Percentiles rank a stretch among this genome's conserved stretches.
Evolutionary conservation across 2,329 filamentous ascomycete genomes (phyloP).

Genomic region (Sclerotinia nivalis): DNA sequence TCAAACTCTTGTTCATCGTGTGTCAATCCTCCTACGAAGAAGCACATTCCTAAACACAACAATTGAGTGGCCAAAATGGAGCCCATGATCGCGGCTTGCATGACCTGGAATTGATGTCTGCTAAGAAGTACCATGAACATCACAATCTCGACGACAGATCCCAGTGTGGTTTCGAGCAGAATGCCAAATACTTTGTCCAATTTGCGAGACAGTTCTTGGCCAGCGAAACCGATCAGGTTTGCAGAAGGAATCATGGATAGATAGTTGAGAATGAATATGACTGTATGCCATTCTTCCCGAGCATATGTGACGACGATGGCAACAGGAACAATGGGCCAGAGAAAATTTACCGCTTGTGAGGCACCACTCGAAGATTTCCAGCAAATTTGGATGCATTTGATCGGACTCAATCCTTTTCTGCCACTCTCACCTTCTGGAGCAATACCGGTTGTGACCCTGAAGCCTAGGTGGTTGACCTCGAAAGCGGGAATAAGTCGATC

Average conservation of each 20-base stretch:
- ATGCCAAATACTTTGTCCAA: slow-evolving; percentile 71
- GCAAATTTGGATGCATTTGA: slow-evolving; percentile 63
- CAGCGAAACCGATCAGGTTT: slow-evolving; percentile 74
- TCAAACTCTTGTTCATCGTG: slow-evolving; percentile 71
- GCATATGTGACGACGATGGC: slow-evolving; percentile 65
- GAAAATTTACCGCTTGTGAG: slow-evolving; percentile 65
- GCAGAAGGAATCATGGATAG: slow-evolving; percentile 76
- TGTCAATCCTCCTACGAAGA: slow-evolving; percentile 71
- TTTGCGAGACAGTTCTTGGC: slow-evolving; percentile 71
- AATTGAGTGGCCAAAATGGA: slow-evolving; percentile 81
- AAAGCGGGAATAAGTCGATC: slow-evolving; percentile 10
- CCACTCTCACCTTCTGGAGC: slow-evolving; percentile 67
- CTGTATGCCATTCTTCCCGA: slow-evolving; percentile 56
- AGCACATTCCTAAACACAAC: slow-evolving; percentile 77
- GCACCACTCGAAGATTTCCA: slow-evolving; percentile 63
- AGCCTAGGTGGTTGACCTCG: slow-evolving; percentile 28
- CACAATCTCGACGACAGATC: slow-evolving; percentile 78
- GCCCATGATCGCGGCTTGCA: slow-evolving; percentile 80
- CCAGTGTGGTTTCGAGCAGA: slow-evolving; percentile 62
- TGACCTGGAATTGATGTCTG: slow-evolving; percentile 60
- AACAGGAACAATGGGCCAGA: slow-evolving; percentile 74
- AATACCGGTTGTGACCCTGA: slow-evolving; percentile 42
- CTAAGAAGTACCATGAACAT: slow-evolving; percentile 75
- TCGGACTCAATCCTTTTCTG: slow-evolving; percentile 62
- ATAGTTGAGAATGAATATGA: slow-evolving; percentile 70